These are phyloP conservation scores for Vitis cinerea DNA, from an alignment of 164 flowering plant genomes.

Conservation along the genomic window DNA sequence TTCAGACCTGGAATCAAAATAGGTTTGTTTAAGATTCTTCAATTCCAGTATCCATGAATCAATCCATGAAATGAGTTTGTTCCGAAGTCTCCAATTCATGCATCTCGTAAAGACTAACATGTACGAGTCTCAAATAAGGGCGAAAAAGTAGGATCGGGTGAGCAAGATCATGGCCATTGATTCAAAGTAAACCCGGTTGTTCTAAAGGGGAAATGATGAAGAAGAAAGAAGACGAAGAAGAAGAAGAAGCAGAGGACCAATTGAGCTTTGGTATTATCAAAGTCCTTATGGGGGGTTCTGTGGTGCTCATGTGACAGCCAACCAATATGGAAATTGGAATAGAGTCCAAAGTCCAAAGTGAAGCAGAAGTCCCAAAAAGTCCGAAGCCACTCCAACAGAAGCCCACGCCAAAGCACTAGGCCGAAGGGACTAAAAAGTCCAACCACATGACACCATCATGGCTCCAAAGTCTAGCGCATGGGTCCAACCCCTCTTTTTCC, in stretches of 20 bases:
- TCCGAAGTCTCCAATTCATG: not conserved
- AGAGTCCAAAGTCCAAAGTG: not conserved
- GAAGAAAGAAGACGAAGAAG: not conserved
- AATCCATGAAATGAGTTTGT: conserved; percentile 1
- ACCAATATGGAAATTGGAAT: conserved; percentile 6
- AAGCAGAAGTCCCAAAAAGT: not conserved
- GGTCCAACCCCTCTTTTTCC: too few species aligned
- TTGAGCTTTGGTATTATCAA: not conserved
- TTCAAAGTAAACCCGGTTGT: not conserved
- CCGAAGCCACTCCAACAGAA: too few species aligned
- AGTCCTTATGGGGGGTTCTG: not conserved
- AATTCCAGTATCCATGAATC: not conserved
- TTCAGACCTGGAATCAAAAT: not conserved
- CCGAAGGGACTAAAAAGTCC: too few species aligned
- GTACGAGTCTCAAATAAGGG: not conserved
- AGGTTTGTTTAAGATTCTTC: conserved; percentile 1
- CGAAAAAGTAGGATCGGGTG: not conserved
- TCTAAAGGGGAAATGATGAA: not conserved
- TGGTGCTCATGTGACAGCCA: not conserved
- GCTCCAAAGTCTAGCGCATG: too few species aligned
- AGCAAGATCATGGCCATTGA: not conserved
- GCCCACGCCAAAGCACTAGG: too few species aligned
- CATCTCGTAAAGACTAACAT: not conserved
- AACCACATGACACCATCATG: too few species aligned
- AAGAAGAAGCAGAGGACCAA: not conserved